Evolutionary conservation across 441 rosid genomes (phyloP).

Genomic region (Viola pubescens): DNA sequence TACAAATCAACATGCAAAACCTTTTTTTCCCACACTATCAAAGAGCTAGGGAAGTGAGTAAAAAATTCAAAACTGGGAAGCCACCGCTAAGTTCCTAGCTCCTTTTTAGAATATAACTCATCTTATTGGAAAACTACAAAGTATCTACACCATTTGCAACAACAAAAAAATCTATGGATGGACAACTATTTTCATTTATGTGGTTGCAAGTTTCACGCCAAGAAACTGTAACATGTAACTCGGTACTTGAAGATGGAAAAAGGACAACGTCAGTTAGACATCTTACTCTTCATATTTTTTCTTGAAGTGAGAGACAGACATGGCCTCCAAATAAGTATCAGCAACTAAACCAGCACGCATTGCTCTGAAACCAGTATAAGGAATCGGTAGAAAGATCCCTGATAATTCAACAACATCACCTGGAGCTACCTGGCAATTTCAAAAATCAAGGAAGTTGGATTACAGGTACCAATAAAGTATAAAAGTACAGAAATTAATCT

Average conservation of each 20-base stretch:
- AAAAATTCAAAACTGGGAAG: too few species aligned
- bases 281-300: conserved; percentile 97
- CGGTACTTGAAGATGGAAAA: neutral
- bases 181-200: neutral
- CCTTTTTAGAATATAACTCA: too few species aligned
- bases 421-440: conserved; percentile 63
- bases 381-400: conserved; percentile 97
- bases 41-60: too few species aligned
- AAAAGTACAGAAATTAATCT: neutral
- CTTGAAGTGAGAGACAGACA: conserved; percentile 90
- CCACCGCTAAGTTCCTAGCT: too few species aligned
- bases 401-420: conserved; percentile 97
- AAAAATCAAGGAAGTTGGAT: neutral
- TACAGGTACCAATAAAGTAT: neutral
- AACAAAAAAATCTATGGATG: neutral
- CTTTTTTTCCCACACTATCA: too few species aligned
- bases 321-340: conserved; percentile 90
- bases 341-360: conserved; percentile 98
- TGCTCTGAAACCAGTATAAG: conserved; percentile 91
- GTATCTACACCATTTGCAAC: neutral
- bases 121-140: too few species aligned
- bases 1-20: too few species aligned
- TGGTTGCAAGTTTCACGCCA: neutral
- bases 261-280: neutral
- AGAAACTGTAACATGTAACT: neutral